Percentiles rank a stretch among this genome's conserved stretches.
These are phyloP conservation scores for Rhizophora mangle DNA, from an alignment of 345 rosid genomes.

Conservation along the genomic window DNA sequence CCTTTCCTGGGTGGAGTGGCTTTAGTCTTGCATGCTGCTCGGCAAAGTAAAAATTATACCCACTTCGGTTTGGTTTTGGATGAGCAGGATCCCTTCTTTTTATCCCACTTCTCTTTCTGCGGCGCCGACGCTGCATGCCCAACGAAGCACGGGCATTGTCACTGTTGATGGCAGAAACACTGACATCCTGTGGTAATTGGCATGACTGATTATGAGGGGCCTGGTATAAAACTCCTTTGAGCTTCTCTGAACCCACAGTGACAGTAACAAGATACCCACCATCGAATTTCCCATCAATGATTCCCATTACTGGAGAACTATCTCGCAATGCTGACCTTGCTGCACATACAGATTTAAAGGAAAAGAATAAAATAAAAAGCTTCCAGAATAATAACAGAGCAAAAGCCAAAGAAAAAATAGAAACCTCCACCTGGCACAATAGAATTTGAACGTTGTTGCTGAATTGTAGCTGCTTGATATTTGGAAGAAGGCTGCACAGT, in stretches of 20 bases:
- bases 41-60: conserved; percentile 91
- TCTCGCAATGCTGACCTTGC: conserved; percentile 35
- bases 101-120: conserved; percentile 85
- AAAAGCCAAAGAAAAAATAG: neutral
- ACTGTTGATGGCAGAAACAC: conserved; percentile 27
- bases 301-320: conserved; percentile 60
- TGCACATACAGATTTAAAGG: conserved; percentile 9
- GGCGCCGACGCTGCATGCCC: conserved; percentile 65
- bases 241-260: conserved; percentile 66
- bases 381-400: neutral
- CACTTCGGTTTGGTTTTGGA: conserved; percentile 92
- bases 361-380: conserved; percentile 1
- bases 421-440: conserved; percentile 53
- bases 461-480: conserved; percentile 41
- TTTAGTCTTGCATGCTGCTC: conserved; percentile 94
- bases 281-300: conserved; percentile 89
- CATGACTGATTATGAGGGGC: conserved; percentile 37
- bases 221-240: conserved; percentile 80
- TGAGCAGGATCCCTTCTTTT: conserved; percentile 90
- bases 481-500: conserved; percentile 41
- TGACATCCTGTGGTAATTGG: conserved; percentile 31
- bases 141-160: conserved; percentile 22
- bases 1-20: conserved; percentile 90
- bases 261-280: conserved; percentile 88
- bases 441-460: conserved; percentile 39